Evolutionary conservation across 768 basidiomycete genomes (phyloP), one percentile per base, ranked within the genome.

Genomic region (Fomitopsis serialis): DNA sequence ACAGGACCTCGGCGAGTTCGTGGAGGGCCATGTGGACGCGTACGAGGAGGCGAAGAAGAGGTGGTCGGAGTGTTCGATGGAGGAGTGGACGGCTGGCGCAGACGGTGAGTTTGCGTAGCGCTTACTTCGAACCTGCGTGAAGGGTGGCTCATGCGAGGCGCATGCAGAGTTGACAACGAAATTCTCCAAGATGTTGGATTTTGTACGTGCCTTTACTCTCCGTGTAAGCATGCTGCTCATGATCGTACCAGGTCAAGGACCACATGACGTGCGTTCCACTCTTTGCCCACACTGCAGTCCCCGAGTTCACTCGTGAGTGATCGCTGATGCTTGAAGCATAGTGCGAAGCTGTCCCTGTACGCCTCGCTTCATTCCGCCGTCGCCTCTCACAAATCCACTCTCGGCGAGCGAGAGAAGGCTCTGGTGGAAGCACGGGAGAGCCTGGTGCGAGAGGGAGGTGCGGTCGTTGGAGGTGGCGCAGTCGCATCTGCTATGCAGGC

Each of bases 21-120:
- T 77, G 19, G 74, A 70, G 21, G 65, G 68, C 10, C 66, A 76
- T 54, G 59, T 69, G 29, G 74, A 77, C 0, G 63, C 65, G 24
- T 82, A 83, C 54, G 77, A 78, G 35, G 66, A 66, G 11, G 61
- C 72, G 24, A 63, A 70, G 25, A 69, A 70, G 54, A 75, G 70
- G 55, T 85, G 81, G 81, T 70, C 70, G 13, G 69, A 73, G 7
- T 80, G 79, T 52, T 70, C 72, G 0, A 64, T 74, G 52, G 75
- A 78, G 13, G 80, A 83, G 48, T 83, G 83, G 83, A 61, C 70
- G 4, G 69, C 75, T 23, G 83, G 81, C 5, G 78, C 76, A 1
- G 72, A 80, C 45, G 78, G 81, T 81, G 45, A 15, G 45, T 32
- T 21, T n/a, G n/a, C 12, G 37, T 32, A 21, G 21, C 32, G n/a